Conservation (phyloP, 306 rosid genomes). For the Vicia faba region DNA sequence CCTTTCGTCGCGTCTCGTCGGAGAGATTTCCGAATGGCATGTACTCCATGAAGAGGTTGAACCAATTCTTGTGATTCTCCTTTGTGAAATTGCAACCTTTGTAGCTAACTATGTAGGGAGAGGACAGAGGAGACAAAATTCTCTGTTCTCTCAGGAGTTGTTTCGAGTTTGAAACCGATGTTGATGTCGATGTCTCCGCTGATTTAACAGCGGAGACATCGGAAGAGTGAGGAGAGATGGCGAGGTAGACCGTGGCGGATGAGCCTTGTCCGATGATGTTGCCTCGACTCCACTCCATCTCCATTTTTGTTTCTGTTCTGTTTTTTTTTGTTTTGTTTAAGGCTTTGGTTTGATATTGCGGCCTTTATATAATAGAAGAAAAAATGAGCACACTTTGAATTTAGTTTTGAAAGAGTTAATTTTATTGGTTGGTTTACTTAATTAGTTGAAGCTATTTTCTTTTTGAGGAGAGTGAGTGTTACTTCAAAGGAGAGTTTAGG, state of each 20-base stretch:
- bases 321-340: slow-evolving; percentile 4
- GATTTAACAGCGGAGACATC: slow-evolving; percentile 71
- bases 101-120: slow-evolving; percentile 62
- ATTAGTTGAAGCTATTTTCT: slow-evolving; percentile 45
- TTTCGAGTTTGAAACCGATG: slow-evolving; percentile 49
- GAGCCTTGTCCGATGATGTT: slow-evolving; percentile 79
- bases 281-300: slow-evolving; percentile 86
- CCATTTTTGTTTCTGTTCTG: neutral
- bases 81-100: slow-evolving; percentile 56
- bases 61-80: slow-evolving; percentile 49
- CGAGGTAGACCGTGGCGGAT: slow-evolving; percentile 84
- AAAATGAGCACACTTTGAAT: slow-evolving; percentile 16
- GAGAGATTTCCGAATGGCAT: slow-evolving; percentile 59
- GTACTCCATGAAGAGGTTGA: slow-evolving; percentile 81
- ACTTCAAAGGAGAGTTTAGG: slow-evolving; percentile 43
- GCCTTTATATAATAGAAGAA: slow-evolving; percentile 41
- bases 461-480: slow-evolving; percentile 46
- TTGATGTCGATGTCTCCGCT: slow-evolving; percentile 48
- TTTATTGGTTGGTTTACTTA: slow-evolving; percentile 60
- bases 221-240: slow-evolving; percentile 44
- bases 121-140: slow-evolving; percentile 62
- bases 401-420: slow-evolving; percentile 37
- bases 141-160: slow-evolving; percentile 62
- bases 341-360: slow-evolving; percentile 27
- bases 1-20: slow-evolving; percentile 40